A percentile compares a stretch with the other conserved stretches of the same genome.
Evolutionary conservation across 1,284 basidiomycete species (phyloP).

Genomic region (Cryptococcus amylolentus): DNA sequence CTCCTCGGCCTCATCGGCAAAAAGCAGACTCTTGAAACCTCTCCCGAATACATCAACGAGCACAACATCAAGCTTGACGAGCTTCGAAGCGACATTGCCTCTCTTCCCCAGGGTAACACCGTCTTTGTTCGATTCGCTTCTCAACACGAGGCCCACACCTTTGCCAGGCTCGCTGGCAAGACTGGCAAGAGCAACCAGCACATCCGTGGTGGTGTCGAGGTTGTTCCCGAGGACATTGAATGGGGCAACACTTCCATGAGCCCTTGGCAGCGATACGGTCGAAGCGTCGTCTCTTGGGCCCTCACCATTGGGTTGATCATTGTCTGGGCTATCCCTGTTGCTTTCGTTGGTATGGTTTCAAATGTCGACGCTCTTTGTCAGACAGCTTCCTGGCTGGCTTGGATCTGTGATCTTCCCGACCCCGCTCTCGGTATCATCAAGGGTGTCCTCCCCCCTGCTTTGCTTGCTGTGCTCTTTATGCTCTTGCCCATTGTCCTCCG

Average conservation of each 20-base stretch:
- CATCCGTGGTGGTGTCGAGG: slow-evolving; percentile 59
- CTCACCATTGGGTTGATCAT: slow-evolving; percentile 56
- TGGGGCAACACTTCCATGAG: slow-evolving; percentile 69
- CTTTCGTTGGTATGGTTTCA: slow-evolving; percentile 80
- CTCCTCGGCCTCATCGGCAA: slow-evolving; percentile 54
- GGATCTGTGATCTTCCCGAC: slow-evolving; percentile 70
- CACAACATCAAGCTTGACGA: slow-evolving; percentile 52
- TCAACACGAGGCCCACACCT: slow-evolving; percentile 58
- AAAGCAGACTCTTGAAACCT: slow-evolving; percentile 55
- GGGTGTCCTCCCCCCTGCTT: slow-evolving; percentile 80
- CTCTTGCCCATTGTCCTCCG: slow-evolving; percentile 79
- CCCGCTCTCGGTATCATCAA: slow-evolving; percentile 71
- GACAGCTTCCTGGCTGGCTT: slow-evolving; percentile 67
- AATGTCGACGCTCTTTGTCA: slow-evolving; percentile 72
- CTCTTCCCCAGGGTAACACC: slow-evolving; percentile 52
- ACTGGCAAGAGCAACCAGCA: slow-evolving; percentile 33
- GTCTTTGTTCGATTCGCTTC: slow-evolving; percentile 88
- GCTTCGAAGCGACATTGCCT: slow-evolving; percentile 57
- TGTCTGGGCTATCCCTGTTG: slow-evolving; percentile 58
- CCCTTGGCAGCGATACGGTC: slow-evolving; percentile 53
- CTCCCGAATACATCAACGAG: slow-evolving; percentile 53
- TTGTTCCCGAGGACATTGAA: slow-evolving; percentile 80
- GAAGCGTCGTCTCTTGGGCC: slow-evolving; percentile 53
- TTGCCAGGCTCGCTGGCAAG: slow-evolving; percentile 61
- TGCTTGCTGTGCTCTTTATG: slow-evolving; percentile 86